Evolutionary conservation across 2,329 filamentous ascomycete genomes (phyloP), one percentile per base, ranked within the genome.

Genomic region (Neurospora crassa): DNA sequence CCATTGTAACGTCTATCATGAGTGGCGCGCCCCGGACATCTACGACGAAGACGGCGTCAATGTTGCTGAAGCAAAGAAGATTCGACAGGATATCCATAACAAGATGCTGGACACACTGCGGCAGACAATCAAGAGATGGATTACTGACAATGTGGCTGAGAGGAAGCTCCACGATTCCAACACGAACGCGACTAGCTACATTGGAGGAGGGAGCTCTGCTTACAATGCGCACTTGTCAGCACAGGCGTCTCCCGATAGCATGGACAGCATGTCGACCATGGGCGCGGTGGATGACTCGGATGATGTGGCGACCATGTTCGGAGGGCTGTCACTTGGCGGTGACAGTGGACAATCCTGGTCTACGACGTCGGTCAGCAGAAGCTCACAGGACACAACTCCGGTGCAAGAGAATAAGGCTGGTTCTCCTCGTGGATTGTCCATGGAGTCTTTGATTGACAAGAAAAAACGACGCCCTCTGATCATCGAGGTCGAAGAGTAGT

Each of bases 11-110:
- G 67, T 84, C 0, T 84, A 84, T 53, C n/a, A 69, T 18, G 78
- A 76, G 59, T 84, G 82, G 82, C 74, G 79, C 0, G 75, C 78
- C 1, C 81, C 82, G 0, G 80, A 82, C n/a, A 72, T 81, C 3
- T 74, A 18, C 6, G 1, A 8, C 14, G 24, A 16, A 0, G 73
- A 72, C 2, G 69, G 67, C 2, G 2, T 2, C 2, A 68, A n/a
- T 10, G 71, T 63, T 8, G 47, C 69, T 4, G 14, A 43, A 59
- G 40, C 16, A 41, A 63, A 2, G 3, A 63, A 63, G 53, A 34
- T 1, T 18, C 34, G 53, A 18, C 3, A 63, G 16, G 3, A 34
- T 1, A 63, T 63, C 7, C 70, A 71, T 16, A n/a, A 63, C 5
- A 43, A 40, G 0, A 73, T 74, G 6, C 11, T 76, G 1, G 73